Evolutionary conservation across 345 rosid species (phyloP), one percentile per base, ranked within the genome.

Genomic region (Acer saccharum): DNA sequence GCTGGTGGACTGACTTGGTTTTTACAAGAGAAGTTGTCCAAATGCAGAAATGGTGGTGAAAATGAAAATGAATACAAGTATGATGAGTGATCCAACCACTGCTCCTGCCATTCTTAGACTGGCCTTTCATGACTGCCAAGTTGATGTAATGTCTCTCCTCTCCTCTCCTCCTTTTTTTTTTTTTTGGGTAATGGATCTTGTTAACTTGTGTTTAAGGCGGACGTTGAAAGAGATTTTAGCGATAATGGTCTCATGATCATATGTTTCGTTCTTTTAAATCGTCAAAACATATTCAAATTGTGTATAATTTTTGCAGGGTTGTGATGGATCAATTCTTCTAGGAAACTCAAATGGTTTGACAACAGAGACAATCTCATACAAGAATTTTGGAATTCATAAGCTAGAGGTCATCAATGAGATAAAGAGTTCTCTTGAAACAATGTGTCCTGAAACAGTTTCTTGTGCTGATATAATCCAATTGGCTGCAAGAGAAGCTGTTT

Each of bases 391-490:
- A 72, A 55, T 57, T 20, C 50, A 18, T 16, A 72, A 72, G 65
- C 65, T 72, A 21, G 65, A 35, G n/a, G 48, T 57, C 21, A 35
- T 72, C 52, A 7, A 20, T 35, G 65, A 57, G 65, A 72, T 57
- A n/a, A 72, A 72, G 75, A 35, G 65, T 6, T 72, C 48, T n/a
- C 64, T 32, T 35, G 75, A 72, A 72, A n/a, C n/a, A 72, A 35
- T 35, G 57, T 72, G 65, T 35, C 65, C 65, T n/a, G 52, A 2
- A 72, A 72, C 75, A 35, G 65, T 72, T 55, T 72, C 75, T 21
- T 57, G 75, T 57, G 75, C 65, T 57, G 65, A 72, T 57, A n/a
- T 35, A 5, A 57, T 72, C 32, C 52, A 72, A 27, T 35, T 72
- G 50, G 75, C 75, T 55, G 75, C 75, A 55, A 72, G 75, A 48